A percentile compares a stretch with the other conserved stretches of the same genome.
phyloP scores from a whole-genome alignment of 2,329 filamentous ascomycete species.

The Colletotrichum trifolii region DNA sequence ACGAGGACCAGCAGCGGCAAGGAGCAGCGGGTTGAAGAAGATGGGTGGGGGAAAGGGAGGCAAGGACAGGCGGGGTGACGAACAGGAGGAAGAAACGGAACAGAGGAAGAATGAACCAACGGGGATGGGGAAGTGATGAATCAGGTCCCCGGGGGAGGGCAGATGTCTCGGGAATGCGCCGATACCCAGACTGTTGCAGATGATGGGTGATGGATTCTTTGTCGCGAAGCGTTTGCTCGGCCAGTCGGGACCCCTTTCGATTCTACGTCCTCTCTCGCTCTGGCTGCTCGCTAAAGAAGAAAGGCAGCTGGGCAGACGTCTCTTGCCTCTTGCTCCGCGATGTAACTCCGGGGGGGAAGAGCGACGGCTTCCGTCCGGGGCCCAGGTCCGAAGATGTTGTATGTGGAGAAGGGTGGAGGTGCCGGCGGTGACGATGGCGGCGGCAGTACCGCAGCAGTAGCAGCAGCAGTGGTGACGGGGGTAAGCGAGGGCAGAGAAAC shows the following conservation, averaged over 20 bases:
- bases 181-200: conserved; percentile 38
- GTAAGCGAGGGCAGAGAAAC: no score
- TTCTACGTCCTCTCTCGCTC: not conserved
- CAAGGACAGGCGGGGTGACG: conserved; percentile 24
- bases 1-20: not conserved
- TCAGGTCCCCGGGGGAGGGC: not conserved
- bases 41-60: conserved; percentile 20
- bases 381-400: conserved; percentile 29
- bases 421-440: not conserved
- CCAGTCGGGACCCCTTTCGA: conserved; percentile 17
- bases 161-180: conserved; percentile 56
- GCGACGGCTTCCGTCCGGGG: not conserved
- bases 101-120: conserved; percentile 30
- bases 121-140: conserved; percentile 22
- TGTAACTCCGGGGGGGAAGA: conserved; percentile 2
- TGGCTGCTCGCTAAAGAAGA: conserved; percentile 23
- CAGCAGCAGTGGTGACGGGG: no score
- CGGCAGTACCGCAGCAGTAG: no score
- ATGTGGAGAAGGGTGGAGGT: conserved; percentile 10
- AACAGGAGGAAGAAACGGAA: conserved; percentile 34
- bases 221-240: conserved; percentile 33
- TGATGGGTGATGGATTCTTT: conserved; percentile 30
- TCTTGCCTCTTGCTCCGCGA: not conserved
- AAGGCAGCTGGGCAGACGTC: conserved; percentile 3
- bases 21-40: conserved; percentile 9